Percentiles rank a stretch among this genome's conserved stretches.
These are phyloP conservation scores for Cucurbita maxima DNA, from an alignment of 306 rosid species.

Conservation along the genomic window DNA sequence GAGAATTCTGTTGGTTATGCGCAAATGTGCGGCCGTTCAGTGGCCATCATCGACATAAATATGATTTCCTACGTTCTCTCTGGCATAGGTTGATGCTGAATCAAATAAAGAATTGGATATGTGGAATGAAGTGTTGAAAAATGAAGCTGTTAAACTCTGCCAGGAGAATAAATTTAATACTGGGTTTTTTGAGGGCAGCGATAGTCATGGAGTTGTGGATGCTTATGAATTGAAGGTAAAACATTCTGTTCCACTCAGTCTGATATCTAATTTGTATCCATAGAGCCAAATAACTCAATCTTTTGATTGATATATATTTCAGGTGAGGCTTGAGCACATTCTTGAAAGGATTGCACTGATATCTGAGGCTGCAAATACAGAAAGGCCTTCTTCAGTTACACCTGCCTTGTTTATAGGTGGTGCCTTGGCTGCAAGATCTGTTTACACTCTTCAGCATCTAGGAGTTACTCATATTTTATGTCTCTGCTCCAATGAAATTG, in stretches of 20 bases:
- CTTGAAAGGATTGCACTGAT: conserved; percentile 80
- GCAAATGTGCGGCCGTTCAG: background rate
- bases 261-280: background rate
- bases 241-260: background rate
- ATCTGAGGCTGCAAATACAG: conserved; percentile 91
- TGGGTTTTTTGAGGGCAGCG: conserved; percentile 92
- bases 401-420: conserved; percentile 71
- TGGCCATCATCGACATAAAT: background rate
- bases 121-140: conserved; percentile 95
- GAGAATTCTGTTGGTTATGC: background rate
- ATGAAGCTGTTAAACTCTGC: conserved; percentile 70
- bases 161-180: conserved; percentile 81
- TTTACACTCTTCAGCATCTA: conserved; percentile 63
- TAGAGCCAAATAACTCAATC: background rate
- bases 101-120: conserved; percentile 79
- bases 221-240: conserved; percentile 88
- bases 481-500: conserved; percentile 84
- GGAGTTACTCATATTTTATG: conserved; percentile 78
- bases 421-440: conserved; percentile 83
- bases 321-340: conserved; percentile 94
- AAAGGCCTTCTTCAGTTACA: conserved; percentile 67
- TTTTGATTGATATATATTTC: conserved; percentile 12
- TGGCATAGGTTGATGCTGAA: conserved; percentile 74
- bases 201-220: conserved; percentile 60
- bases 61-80: background rate